Evolutionary conservation across 495 filamentous ascomycete genomes (phyloP).

Genomic region (Chlorociboria aeruginascens): DNA sequence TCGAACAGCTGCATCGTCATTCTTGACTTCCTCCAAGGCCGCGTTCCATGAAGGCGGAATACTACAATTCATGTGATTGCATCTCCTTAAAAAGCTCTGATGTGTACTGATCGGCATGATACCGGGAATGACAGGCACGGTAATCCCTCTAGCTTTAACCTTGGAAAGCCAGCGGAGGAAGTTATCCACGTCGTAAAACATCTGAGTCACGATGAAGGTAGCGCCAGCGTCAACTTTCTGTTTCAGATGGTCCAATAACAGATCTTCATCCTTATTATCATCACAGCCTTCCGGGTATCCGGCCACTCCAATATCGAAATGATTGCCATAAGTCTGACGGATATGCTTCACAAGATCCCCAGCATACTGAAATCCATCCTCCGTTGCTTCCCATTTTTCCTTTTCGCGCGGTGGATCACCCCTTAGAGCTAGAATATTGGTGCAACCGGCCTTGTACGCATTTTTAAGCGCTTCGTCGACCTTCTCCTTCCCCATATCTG

Average conservation of each 20-base stretch:
- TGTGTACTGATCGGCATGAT: slow-evolving; percentile 99
- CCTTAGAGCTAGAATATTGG: slow-evolving; percentile 90
- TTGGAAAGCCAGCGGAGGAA: slow-evolving; percentile 85
- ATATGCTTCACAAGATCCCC: slow-evolving; percentile 92
- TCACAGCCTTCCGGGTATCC: slow-evolving; percentile 96
- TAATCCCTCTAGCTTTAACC: slow-evolving; percentile 74
- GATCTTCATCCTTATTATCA: slow-evolving; percentile 74
- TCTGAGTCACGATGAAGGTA: slow-evolving; percentile 92
- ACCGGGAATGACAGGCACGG: slow-evolving; percentile 83
- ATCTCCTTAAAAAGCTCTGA: slow-evolving; percentile 77
- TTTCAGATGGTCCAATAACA: slow-evolving; percentile 85
- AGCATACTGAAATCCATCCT: slow-evolving; percentile 82
- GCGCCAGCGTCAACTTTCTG: slow-evolving; percentile 95
- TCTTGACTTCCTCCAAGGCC: slow-evolving; percentile 84
- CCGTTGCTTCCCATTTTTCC: slow-evolving; percentile 81
- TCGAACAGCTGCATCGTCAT: slow-evolving; percentile 85
- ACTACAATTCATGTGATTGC: slow-evolving; percentile 74
- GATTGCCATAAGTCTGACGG: slow-evolving; percentile 74
- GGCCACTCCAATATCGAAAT: slow-evolving; percentile 96
- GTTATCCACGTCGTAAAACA: slow-evolving; percentile 97
- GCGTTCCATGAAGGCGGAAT: slow-evolving; percentile 73
- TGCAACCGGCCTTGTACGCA: slow-evolving; percentile 92
- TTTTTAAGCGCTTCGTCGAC: slow-evolving; percentile 78
- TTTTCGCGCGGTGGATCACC: slow-evolving; percentile 93
- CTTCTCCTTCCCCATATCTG: slow-evolving; percentile 88